These are phyloP conservation scores for Raphanus raphanistrum DNA, from an alignment of 345 rosid genomes.

Conservation along the genomic window DNA sequence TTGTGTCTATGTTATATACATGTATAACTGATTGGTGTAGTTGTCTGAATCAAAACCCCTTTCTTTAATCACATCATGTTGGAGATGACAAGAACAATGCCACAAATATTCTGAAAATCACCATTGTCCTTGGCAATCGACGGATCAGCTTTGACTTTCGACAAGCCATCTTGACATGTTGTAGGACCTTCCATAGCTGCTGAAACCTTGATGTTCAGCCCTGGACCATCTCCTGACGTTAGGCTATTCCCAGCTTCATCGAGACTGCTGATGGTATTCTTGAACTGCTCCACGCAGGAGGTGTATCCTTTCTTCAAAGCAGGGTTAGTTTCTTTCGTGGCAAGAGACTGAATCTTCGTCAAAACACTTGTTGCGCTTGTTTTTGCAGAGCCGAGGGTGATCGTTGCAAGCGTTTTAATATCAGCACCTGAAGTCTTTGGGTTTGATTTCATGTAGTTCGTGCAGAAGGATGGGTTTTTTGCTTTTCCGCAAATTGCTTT, in stretches of 20 bases:
- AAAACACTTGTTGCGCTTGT: constrained; percentile 15
- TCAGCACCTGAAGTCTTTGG: constrained; percentile 24
- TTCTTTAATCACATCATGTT: constrained; percentile 28
- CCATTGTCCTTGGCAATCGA: neutral
- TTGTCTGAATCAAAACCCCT: neutral
- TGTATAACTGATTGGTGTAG: neutral
- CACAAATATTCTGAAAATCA: constrained; percentile 32
- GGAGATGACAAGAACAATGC: constrained; percentile 36
- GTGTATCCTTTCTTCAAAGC: constrained; percentile 17
- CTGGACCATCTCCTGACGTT: constrained; percentile 3
- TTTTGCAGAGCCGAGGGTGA: constrained; percentile 24
- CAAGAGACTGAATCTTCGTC: neutral
- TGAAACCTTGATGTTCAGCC: constrained; percentile 36
- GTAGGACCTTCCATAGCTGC: constrained; percentile 34
- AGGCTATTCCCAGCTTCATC: constrained; percentile 24
- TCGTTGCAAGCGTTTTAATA: constrained; percentile 15
- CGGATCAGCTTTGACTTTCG: constrained; percentile 23
- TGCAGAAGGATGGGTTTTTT: constrained; percentile 30
- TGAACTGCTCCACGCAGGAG: constrained; percentile 18
- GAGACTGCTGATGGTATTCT: constrained; percentile 25
- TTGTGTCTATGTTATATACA: neutral
- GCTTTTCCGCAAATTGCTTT: constrained; percentile 27
- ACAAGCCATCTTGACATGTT: constrained; percentile 20
- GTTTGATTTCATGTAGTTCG: constrained; percentile 28
- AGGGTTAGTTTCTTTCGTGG: neutral